Conservation (phyloP, 352 stramenopile species). For the Pythium rishiriense region DNA sequence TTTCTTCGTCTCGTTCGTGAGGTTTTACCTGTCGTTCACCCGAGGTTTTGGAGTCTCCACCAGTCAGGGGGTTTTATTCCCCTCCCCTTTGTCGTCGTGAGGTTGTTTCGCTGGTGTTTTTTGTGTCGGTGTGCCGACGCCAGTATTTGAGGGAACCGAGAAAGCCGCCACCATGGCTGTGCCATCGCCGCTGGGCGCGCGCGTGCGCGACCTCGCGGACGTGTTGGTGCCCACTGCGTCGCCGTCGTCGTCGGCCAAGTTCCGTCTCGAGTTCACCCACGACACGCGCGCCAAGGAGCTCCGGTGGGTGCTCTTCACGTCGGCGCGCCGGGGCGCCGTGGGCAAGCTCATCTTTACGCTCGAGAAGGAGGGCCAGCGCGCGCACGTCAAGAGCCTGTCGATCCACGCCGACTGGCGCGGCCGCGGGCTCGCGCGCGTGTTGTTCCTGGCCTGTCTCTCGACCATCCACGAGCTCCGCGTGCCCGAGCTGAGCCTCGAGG, state of each 20-base stretch:
- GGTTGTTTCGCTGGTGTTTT: no score
- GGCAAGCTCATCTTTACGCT: slow-evolving; percentile 86
- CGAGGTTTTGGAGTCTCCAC: no score
- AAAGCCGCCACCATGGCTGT: no score
- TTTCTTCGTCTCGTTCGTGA: no score
- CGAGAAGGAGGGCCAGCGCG: slow-evolving; percentile 47
- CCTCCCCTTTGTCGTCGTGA: no score
- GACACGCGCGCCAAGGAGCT: slow-evolving; percentile 70
- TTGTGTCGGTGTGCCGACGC: no score
- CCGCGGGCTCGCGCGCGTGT: slow-evolving; percentile 67
- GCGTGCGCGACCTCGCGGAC: slow-evolving; percentile 43
- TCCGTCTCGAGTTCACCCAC: slow-evolving; percentile 75
- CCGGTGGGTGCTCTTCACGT: slow-evolving; percentile 84
- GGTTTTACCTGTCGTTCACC: no score
- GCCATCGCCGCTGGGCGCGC: slow-evolving; percentile 29
- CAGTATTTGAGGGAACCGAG: no score
- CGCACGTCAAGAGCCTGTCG: slow-evolving; percentile 79
- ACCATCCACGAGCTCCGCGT: slow-evolving; percentile 64
- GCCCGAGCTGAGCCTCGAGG: slow-evolving; percentile 30
- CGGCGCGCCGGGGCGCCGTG: slow-evolving; percentile 52
- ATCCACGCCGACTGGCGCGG: slow-evolving; percentile 71
- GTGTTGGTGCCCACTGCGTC: slow-evolving; percentile 32
- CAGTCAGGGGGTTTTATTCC: no score
- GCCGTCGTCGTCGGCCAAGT: slow-evolving; percentile 29
- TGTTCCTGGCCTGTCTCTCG: slow-evolving; percentile 72